Base-by-base conservation (phyloP, 768 basidiomycete species). In the Hemileccinum impolitum region DNA sequence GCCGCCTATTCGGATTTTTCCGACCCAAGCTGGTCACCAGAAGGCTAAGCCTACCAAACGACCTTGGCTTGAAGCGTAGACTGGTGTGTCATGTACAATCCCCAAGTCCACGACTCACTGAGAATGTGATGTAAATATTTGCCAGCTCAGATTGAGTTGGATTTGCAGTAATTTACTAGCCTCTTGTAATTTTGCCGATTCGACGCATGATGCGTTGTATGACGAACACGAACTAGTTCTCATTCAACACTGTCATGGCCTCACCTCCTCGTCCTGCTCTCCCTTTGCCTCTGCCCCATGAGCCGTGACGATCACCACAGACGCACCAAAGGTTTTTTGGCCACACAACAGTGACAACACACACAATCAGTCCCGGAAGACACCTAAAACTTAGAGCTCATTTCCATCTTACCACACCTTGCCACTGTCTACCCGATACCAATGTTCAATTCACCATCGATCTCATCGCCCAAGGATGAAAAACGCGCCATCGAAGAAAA, bases 341-440 rank as follows among this genome's bases (percentile, higher is more conserved):
- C 87, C 13, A 78, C 78, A 0, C 82, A 79, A 53, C 71, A 69
- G 9, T 28, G 26, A 28, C 26, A 28, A 28, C 26, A n/a, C 25
- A 47, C 70, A 3, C 17, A 55, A 11, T 47, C 54, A 3, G 14
- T 35, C 34, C 23, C 61, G n/a, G 68, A 67, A 43, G 80, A 80
- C 60, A 73, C 80, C 39, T 30, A 80, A 76, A 59, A 11, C 75
- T 95, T 54, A 92, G 90, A 43, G 96, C 94, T 0, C 90, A 95
- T 59, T 97, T 97, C 64, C n/a, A 89, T 95, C 55, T 73, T 96
- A 12, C 90, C 90, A 0, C 79, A 88, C 57, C 79, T 96, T 57
- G 84, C 82, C 26, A 89, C 88, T 18, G 82, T 94, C 28, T 97
- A 98, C 66, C 93, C 94, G 0, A 94, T 97, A 64, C 87, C 87